phyloP scores from a whole-genome alignment of 306 rosid species.

The Abrus precatorius region DNA sequence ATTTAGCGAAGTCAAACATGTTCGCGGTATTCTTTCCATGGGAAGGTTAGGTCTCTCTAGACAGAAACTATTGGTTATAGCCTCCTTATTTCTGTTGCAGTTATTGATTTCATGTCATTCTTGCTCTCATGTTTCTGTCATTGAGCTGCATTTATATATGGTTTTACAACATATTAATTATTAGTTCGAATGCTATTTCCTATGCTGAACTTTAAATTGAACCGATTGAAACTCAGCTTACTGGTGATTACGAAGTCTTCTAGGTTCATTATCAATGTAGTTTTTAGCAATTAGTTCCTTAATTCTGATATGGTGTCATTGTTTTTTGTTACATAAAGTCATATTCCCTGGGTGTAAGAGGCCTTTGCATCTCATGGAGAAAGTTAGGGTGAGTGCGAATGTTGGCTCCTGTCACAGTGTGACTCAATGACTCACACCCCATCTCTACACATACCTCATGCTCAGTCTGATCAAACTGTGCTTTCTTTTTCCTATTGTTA shows the following conservation, averaged over 20 bases:
- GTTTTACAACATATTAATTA: not conserved
- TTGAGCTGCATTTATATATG: constrained; percentile 3
- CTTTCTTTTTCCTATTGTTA: too few relatives aligned
- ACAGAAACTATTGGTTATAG: not conserved
- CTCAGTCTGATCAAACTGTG: too few relatives aligned
- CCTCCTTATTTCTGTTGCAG: constrained; percentile 34
- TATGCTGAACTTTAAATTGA: constrained; percentile 5
- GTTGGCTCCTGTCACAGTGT: too few relatives aligned
- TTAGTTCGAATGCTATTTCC: constrained; percentile 14
- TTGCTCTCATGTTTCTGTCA: constrained; percentile 13
- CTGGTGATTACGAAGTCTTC: constrained; percentile 28
- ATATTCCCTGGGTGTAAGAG: not conserved
- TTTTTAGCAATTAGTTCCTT: constrained; percentile 19
- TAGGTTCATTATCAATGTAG: constrained; percentile 35
- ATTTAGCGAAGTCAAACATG: constrained; percentile 88
- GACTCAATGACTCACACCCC: too few relatives aligned
- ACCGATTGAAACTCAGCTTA: constrained; percentile 6
- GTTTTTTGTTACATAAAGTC: not conserved
- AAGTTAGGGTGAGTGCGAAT: too few relatives aligned
- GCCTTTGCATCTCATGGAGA: not conserved
- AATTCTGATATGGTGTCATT: constrained; percentile 30
- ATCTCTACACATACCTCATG: too few relatives aligned
- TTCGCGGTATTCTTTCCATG: constrained; percentile 96
- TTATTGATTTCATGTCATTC: constrained; percentile 25
- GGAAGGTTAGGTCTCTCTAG: constrained; percentile 72